phyloP scores from a whole-genome alignment of 371 early-diverging fungal genomes.

The Mortierella sp. region DNA sequence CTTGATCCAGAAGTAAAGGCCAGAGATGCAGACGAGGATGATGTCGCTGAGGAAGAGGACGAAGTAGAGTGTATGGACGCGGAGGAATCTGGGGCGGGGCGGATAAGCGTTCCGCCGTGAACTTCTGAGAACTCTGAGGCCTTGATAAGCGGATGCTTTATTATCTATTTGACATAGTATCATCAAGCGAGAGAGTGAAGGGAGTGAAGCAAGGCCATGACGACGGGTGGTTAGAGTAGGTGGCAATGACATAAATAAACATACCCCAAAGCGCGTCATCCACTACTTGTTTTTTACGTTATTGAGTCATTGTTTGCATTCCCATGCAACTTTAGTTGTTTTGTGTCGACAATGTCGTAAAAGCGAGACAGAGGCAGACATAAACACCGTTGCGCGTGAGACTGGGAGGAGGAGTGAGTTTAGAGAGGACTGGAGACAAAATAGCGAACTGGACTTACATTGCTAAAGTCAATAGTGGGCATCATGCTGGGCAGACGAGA shows the following conservation, averaged over 20 bases:
- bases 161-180: constrained; percentile 24
- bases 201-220: background rate
- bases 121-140: constrained; percentile 56
- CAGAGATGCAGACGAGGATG: background rate
- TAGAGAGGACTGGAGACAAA: background rate
- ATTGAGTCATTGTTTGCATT: background rate
- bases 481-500: constrained; percentile 17
- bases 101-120: constrained; percentile 51
- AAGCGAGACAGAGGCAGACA: background rate
- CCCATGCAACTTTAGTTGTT: no score
- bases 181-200: background rate
- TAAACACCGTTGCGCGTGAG: background rate
- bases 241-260: background rate
- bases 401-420: background rate
- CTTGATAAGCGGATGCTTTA: constrained; percentile 57
- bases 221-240: background rate
- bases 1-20: constrained; percentile 5
- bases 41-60: constrained; percentile 32
- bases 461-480: constrained; percentile 57
- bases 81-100: constrained; percentile 24
- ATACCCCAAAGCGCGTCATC: constrained; percentile 11
- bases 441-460: constrained; percentile 32
- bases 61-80: constrained; percentile 44
- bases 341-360: background rate
- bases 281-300: background rate